These are phyloP conservation scores for Aspergillus spinulosporus DNA, from an alignment of 2,329 filamentous ascomycete genomes.

Conservation along the genomic window DNA sequence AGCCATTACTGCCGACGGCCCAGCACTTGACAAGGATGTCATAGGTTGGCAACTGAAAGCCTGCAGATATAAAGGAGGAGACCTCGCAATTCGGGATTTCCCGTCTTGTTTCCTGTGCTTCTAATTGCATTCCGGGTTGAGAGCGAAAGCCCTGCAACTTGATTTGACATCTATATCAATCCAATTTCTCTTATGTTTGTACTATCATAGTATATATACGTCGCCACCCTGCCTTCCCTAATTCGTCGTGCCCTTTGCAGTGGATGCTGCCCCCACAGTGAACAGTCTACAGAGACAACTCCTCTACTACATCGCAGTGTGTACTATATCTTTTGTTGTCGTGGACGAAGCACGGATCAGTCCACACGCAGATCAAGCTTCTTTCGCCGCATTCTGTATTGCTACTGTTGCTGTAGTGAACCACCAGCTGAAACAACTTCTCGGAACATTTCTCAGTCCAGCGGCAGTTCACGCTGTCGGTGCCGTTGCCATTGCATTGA, in stretches of 20 bases:
- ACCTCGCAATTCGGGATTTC: neutral
- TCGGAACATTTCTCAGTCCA: neutral
- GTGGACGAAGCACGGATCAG: neutral
- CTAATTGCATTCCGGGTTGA: neutral
- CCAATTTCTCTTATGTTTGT: neutral
- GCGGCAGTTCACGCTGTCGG: neutral
- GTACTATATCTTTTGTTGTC: neutral
- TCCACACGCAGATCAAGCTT: neutral
- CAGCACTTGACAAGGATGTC: neutral
- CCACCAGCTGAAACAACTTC: neutral
- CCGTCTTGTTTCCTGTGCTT: neutral
- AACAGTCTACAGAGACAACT: neutral
- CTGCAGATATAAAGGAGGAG: neutral
- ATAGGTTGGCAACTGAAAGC: neutral
- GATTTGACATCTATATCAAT: neutral
- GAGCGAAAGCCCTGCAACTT: neutral
- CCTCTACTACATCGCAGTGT: neutral
- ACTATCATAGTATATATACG: neutral
- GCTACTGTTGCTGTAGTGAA: neutral
- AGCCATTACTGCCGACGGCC: neutral
- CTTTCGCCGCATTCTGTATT: neutral
- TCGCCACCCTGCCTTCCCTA: conserved; percentile 1
- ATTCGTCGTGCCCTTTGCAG: neutral
- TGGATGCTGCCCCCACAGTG: neutral
- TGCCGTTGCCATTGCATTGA: neutral